Evolutionary conservation across 208 protist species (phyloP), one percentile per base, ranked within the genome.

Genomic region (Acanthamoeba castellanii): DNA sequence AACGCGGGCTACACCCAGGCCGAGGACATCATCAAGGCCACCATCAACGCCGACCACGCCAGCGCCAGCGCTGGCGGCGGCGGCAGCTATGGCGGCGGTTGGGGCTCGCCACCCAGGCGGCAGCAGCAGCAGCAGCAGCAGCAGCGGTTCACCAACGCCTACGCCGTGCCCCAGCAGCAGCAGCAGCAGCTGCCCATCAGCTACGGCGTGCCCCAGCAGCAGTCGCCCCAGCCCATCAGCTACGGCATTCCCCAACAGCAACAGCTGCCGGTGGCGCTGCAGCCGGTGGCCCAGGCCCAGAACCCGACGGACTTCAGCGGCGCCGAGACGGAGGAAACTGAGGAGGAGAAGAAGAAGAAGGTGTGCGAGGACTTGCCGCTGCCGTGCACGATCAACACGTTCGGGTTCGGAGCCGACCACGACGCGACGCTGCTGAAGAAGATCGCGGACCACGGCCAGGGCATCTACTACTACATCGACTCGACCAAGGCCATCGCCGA

Each of bases 391-490:
- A 89, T 89, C 82, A 89, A 89, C 82, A 30, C 14, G 3, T 97
- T 97, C 85, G 96, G 96, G 16, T 97, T 97, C 94, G 96, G 96
- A 0, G 37, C 4, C 22, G 95, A 92, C 68, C 93, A 96, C 90
- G 68, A 97, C 37, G 93, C 88, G 42, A 64, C 37, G 42, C 82
- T 97, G 52, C 96, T 97, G 52, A 50, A 52, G 50, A 32, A n/a
- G 30, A 72, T 97, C 32, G 76, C 96, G 11, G 70, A 96, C 52
- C 78, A 76, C 52, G 72, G 78, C 32, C n/a, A 70, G 47, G 96
- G 96, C 61, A 85, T 95, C 18, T 97, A 97, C 96, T 97, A 97
- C 95, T 97, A 94, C 76, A 52, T 97, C 85, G 18, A 95, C 72
- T 87, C 32, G 27, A 64, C 32, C 30, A 55, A 94, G 32, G 25